Conservation (phyloP, 1,139 yeast species). For the Arxiozyma heterogenica region DNA sequence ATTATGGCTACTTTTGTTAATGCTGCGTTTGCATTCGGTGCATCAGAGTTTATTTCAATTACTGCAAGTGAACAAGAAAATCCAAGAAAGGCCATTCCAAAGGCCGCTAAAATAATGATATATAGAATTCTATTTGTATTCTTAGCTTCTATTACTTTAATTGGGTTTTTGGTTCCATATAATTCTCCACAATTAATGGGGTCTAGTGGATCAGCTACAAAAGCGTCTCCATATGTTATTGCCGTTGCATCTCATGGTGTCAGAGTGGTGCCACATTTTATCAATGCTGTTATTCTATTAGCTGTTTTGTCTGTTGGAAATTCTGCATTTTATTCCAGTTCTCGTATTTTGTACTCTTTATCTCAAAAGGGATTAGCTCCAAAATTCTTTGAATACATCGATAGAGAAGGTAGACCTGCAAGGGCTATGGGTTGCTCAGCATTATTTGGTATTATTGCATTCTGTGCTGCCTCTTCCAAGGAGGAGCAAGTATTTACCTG, state of each 20-base stretch:
- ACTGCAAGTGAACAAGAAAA: constrained; percentile 74
- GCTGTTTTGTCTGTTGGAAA: constrained; percentile 71
- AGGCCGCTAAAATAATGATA: constrained; percentile 66
- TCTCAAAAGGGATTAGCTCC: constrained; percentile 60
- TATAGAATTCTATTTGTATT: constrained; percentile 69
- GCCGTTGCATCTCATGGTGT: constrained; percentile 56
- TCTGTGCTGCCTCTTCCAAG: constrained; percentile 50
- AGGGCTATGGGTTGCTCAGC: constrained; percentile 45
- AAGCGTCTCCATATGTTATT: constrained; percentile 68
- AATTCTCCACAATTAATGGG: constrained; percentile 41
- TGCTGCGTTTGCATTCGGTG: constrained; percentile 66
- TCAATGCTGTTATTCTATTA: constrained; percentile 59
- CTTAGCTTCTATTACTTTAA: constrained; percentile 51
- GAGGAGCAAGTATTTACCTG: constrained; percentile 57
- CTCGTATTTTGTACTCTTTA: constrained; percentile 58
- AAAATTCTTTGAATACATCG: constrained; percentile 52
- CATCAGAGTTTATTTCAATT: constrained; percentile 65
- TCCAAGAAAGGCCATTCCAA: constrained; percentile 68
- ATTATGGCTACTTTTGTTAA: constrained; percentile 61
- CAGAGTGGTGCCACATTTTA: constrained; percentile 50
- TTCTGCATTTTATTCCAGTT: constrained; percentile 62
- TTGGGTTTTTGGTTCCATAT: constrained; percentile 71
- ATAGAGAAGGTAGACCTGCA: constrained; percentile 59
- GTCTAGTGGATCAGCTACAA: constrained; percentile 41
- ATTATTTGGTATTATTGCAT: constrained; percentile 48